These are phyloP conservation scores for Leishmania martiniquensis DNA, from an alignment of 208 protist species.

Conservation along the genomic window DNA sequence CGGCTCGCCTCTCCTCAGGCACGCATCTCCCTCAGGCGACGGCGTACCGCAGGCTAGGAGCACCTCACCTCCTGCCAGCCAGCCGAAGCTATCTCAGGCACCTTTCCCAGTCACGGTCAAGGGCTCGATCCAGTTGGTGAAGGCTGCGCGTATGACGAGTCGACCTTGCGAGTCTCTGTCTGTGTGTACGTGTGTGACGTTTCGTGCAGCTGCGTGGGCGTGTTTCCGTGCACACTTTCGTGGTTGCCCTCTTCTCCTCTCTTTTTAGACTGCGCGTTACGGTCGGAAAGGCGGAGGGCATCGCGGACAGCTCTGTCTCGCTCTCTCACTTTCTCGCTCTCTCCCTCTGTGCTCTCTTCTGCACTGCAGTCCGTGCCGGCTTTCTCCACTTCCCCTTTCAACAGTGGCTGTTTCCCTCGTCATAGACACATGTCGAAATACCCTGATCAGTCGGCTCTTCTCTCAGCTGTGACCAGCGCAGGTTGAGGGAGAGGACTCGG, in stretches of 20 bases:
- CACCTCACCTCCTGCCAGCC: background rate
- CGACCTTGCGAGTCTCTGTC: background rate
- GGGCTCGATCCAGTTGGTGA: background rate
- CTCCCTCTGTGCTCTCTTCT: background rate
- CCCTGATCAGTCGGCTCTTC: background rate
- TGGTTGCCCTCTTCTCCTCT: background rate
- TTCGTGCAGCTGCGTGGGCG: no score
- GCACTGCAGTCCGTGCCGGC: background rate
- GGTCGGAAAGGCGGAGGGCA: no score
- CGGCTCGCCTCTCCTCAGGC: constrained; percentile 37
- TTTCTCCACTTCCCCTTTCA: background rate
- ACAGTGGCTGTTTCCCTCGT: background rate
- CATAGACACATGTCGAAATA: background rate
- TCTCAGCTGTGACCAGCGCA: no score
- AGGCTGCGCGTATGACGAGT: no score
- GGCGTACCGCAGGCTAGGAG: background rate
- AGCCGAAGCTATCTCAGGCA: background rate
- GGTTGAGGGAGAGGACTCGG: no score
- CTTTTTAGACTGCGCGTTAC: background rate
- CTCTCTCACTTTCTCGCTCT: no score
- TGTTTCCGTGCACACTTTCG: no score
- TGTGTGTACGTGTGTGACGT: no score
- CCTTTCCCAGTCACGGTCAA: background rate
- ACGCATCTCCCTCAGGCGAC: background rate
- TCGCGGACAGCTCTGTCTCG: background rate